These are phyloP conservation scores for Tetracentron sinense DNA, from an alignment of 164 flowering plant species.

Conservation along the genomic window DNA sequence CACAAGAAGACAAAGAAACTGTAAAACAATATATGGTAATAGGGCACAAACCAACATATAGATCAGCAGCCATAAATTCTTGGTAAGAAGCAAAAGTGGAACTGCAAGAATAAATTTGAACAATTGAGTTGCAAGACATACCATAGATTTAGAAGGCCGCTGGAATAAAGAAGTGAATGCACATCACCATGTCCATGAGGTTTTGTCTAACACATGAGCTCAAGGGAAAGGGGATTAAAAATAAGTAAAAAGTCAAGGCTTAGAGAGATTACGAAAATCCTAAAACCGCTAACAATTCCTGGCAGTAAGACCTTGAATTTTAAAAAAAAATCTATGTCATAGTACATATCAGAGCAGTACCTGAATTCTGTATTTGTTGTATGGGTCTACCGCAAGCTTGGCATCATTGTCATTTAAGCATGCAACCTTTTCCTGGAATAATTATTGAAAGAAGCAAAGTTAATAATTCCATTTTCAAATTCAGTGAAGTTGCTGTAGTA, in stretches of 20 bases:
- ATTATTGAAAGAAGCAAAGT: neutral
- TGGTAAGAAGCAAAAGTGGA: neutral
- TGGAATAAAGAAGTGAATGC: slow-evolving; percentile 88
- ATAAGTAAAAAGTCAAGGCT: slow-evolving; percentile 2
- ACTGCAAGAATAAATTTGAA: neutral
- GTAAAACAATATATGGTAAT: neutral
- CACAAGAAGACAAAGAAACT: neutral
- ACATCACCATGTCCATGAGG: slow-evolving; percentile 99
- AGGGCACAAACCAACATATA: neutral
- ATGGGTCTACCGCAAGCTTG: slow-evolving; percentile 83
- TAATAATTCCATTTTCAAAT: neutral
- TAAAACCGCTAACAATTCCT: neutral
- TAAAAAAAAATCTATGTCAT: neutral
- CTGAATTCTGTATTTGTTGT: slow-evolving; percentile 79
- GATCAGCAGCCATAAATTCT: neutral
- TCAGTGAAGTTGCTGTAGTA: neutral
- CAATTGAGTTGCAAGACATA: slow-evolving; percentile 22
- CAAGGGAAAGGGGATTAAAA: neutral
- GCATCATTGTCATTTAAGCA: slow-evolving; percentile 96
- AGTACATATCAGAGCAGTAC: slow-evolving; percentile 27
- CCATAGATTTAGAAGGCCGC: slow-evolving; percentile 79
- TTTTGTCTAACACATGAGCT: slow-evolving; percentile 60
- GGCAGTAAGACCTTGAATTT: neutral
- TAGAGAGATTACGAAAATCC: neutral
- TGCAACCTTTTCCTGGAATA: slow-evolving; percentile 92